Percentiles rank a stretch among this genome's conserved stretches.
Evolutionary conservation across 768 basidiomycete genomes (phyloP).

Genomic region (Solioccasus polychromus): DNA sequence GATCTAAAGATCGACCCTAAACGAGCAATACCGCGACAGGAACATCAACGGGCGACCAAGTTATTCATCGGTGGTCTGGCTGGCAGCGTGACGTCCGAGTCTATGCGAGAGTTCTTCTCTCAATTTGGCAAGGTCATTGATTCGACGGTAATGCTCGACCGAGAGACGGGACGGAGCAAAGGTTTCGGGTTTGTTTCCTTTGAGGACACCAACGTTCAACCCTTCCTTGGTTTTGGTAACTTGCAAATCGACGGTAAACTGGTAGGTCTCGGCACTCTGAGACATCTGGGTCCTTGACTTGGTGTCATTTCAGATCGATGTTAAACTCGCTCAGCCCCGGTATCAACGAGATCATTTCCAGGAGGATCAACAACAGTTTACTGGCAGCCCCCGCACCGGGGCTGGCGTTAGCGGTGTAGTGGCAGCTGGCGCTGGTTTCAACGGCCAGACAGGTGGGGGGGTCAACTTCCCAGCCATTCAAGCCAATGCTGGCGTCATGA

Average conservation of each 20-base stretch:
- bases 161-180: conserved; percentile 91
- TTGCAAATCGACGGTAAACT: conserved; percentile 93
- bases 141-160: conserved; percentile 98
- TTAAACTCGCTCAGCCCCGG: conserved; percentile 93
- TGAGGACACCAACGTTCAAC: conserved; percentile 86
- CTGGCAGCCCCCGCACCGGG: conserved; percentile 4
- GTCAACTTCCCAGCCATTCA: conserved; percentile 35
- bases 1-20: conserved; percentile 93
- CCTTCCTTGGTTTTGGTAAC: conserved; percentile 84
- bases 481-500: conserved; percentile 22
- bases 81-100: conserved; percentile 88
- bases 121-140: conserved; percentile 96
- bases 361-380: conserved; percentile 34
- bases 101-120: conserved; percentile 89
- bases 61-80: conserved; percentile 95
- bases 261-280: conserved; percentile 46
- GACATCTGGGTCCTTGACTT: neutral
- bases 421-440: conserved; percentile 26
- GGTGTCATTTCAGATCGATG: conserved; percentile 71
- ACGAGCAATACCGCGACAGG: conserved; percentile 94
- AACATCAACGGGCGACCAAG: conserved; percentile 90
- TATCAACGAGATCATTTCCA: conserved; percentile 70
- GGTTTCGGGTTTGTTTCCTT: conserved; percentile 99
- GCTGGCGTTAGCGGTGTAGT: conserved; percentile 11
- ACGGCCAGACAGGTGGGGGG: conserved; percentile 30